Evolutionary conservation across 768 basidiomycete species (phyloP).

Genomic region (Xerocomellus dryophilus): DNA sequence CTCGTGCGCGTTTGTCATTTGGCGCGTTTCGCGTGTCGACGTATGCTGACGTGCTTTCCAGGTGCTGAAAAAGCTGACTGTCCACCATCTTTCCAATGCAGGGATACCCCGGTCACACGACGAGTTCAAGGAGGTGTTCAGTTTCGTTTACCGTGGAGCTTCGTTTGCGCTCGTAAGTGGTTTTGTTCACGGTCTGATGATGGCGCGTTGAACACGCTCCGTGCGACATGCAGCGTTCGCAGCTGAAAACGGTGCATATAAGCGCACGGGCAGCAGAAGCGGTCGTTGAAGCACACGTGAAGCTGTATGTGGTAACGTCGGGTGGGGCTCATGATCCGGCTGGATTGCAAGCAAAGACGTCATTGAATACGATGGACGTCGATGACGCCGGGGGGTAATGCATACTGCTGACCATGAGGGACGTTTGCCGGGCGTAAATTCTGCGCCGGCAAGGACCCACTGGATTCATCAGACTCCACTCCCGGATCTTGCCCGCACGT

Average conservation of each 20-base stretch:
- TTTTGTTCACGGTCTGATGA: neutral
- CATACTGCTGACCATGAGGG: neutral
- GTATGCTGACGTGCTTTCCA: neutral
- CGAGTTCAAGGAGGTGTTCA: conserved; percentile 42
- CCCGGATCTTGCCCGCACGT: conserved; percentile 8
- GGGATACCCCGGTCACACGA: conserved; percentile 36
- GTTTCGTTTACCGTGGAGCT: conserved; percentile 39
- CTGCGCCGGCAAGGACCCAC: neutral
- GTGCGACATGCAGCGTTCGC: conserved; percentile 22
- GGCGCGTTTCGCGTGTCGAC: neutral
- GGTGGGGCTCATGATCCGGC: neutral
- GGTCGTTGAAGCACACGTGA: conserved; percentile 37
- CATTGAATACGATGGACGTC: neutral
- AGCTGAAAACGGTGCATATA: conserved; percentile 28
- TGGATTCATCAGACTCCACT: neutral
- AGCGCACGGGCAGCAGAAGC: conserved; percentile 28
- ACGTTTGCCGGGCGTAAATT: neutral
- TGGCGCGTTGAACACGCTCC: neutral
- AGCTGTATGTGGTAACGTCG: conserved; percentile 31
- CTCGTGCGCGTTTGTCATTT: conserved; percentile 40
- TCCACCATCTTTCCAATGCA: conserved; percentile 29
- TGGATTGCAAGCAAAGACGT: neutral
- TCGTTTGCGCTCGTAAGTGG: conserved; percentile 40
- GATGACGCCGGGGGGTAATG: conserved; percentile 12
- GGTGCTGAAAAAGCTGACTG: conserved; percentile 42